phyloP scores from a whole-genome alignment of 805 yeast species.

The Tetrapisispora namnaoensis region DNA sequence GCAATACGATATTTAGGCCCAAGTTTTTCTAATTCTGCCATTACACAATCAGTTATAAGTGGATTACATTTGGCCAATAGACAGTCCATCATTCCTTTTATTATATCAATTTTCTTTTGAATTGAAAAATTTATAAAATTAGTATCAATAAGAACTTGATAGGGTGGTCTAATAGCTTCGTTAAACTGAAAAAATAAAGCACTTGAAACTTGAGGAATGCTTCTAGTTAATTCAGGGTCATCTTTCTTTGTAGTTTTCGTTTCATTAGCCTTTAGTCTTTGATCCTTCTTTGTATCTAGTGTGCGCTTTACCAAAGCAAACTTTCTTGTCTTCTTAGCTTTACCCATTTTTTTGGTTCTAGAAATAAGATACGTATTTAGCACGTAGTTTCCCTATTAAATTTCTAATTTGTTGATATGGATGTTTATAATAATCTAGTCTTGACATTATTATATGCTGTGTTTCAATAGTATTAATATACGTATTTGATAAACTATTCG shows the following conservation, averaged over 20 bases:
- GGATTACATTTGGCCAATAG: slow-evolving; percentile 93
- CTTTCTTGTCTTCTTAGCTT: slow-evolving; percentile 94
- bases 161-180: slow-evolving; percentile 94
- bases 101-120: slow-evolving; percentile 88
- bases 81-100: slow-evolving; percentile 96
- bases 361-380: too few species aligned
- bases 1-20: slow-evolving; percentile 96
- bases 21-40: slow-evolving; percentile 93
- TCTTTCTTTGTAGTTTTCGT: slow-evolving; percentile 35
- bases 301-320: slow-evolving; percentile 87
- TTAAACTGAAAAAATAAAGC: slow-evolving; percentile 92
- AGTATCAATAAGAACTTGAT: slow-evolving; percentile 91
- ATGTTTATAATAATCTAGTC: too few species aligned
- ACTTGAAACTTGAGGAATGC: slow-evolving; percentile 88
- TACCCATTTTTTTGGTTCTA: slow-evolving; percentile 55
- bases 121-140: slow-evolving; percentile 94
- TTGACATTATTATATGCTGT: too few species aligned
- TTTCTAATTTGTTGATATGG: not conserved
- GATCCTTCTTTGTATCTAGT: slow-evolving; percentile 56
- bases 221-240: slow-evolving; percentile 69
- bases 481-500: too few species aligned
- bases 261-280: slow-evolving; percentile 39
- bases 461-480: too few species aligned
- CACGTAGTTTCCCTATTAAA: too few species aligned
- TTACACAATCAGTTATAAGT: slow-evolving; percentile 90